Evolutionary conservation across 352 stramenopile species (phyloP).

Genomic region (Phytopythium aichiense): DNA sequence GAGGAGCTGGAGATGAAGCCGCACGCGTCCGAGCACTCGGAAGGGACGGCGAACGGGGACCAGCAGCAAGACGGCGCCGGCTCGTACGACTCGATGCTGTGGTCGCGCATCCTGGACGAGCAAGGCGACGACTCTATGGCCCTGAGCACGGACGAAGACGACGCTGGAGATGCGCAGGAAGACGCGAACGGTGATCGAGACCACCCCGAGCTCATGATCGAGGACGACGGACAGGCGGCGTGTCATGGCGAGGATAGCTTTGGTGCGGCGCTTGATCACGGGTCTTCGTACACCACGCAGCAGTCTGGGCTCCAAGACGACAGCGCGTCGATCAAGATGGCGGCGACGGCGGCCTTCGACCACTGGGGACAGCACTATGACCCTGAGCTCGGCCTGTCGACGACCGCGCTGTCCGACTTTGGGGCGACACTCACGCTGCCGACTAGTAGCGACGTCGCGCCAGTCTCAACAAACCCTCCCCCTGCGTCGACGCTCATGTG

Average conservation of each 20-base stretch:
- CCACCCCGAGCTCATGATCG: constrained; percentile 5
- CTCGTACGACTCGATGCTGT: constrained; percentile 25
- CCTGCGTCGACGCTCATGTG: constrained; percentile 13
- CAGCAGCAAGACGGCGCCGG: constrained; percentile 4
- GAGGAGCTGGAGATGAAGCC: constrained; percentile 1
- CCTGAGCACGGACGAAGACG: constrained; percentile 25
- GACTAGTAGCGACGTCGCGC: not conserved
- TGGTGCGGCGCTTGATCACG: not conserved
- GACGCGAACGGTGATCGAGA: constrained; percentile 3
- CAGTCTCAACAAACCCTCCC: not conserved
- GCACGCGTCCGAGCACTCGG: not conserved
- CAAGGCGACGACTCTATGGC: constrained; percentile 15
- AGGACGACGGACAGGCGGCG: not conserved
- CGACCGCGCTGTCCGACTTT: constrained; percentile 20
- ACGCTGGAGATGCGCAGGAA: not conserved
- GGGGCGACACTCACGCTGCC: constrained; percentile 13
- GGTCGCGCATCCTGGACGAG: constrained; percentile 36
- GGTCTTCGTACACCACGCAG: not conserved
- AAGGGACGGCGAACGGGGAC: not conserved
- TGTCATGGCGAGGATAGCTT: no score
- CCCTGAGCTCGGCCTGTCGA: constrained; percentile 19
- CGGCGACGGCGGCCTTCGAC: constrained; percentile 20
- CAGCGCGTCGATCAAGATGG: constrained; percentile 4
- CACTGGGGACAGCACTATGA: constrained; percentile 32
- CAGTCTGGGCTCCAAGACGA: not conserved